A percentile compares a stretch with the other conserved stretches of the same genome.
Conservation (phyloP, 148 eudicot genomes). For the Rhododendron molle region DNA sequence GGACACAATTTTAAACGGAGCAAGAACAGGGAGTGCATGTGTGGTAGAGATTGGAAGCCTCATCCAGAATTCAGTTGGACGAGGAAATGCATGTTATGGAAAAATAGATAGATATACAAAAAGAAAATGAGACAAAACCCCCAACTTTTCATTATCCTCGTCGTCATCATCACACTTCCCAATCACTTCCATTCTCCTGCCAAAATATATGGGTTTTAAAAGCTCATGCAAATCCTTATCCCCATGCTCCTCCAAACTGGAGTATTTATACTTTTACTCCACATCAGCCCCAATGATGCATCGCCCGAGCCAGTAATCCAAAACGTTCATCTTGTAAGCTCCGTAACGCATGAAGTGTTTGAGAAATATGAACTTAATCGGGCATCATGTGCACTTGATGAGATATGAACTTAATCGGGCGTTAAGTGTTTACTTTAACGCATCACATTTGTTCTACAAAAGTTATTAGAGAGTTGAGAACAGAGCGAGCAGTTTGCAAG, state of each 20-base stretch:
- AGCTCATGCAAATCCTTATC: not conserved
- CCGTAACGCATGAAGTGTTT: no score
- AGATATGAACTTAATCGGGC: not conserved
- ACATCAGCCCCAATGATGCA: not conserved
- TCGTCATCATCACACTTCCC: not conserved
- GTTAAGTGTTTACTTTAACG: not conserved
- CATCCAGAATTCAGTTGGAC: constrained; percentile 17
- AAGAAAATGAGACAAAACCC: not conserved
- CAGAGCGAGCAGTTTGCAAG: not conserved
- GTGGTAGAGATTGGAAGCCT: constrained; percentile 18
- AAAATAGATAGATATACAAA: no score
- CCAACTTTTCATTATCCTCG: not conserved
- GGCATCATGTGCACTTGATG: not conserved
- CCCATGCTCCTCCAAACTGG: not conserved
- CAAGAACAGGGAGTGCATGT: not conserved
- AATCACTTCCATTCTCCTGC: constrained; percentile 1
- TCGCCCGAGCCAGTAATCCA: not conserved
- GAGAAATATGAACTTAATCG: not conserved
- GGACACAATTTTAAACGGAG: not conserved
- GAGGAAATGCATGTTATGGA: not conserved
- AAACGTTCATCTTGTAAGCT: not conserved
- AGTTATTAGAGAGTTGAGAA: not conserved
- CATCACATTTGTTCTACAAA: not conserved
- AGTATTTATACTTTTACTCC: not conserved
- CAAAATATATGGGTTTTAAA: not conserved